phyloP scores from a whole-genome alignment of 2,329 filamentous ascomycete species.

The Coleophoma cylindrospora region DNA sequence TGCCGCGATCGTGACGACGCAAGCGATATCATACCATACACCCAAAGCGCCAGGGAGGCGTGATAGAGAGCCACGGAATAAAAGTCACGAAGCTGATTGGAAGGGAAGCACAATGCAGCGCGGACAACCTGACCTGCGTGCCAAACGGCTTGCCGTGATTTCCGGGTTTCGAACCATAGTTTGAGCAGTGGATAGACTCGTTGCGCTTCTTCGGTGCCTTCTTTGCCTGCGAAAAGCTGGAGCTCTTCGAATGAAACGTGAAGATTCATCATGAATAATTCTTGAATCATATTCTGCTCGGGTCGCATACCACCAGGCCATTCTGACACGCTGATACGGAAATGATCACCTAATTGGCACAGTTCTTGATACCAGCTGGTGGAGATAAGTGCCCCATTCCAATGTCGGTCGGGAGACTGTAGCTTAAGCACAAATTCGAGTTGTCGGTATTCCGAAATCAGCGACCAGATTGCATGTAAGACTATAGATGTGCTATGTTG shows the following conservation, averaged over 20 bases:
- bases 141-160: conserved; percentile 58
- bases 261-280: conserved; percentile 56
- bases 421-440: conserved; percentile 32
- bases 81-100: conserved; percentile 52
- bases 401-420: conserved; percentile 4
- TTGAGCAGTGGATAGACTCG: conserved; percentile 52
- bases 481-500: conserved; percentile 54
- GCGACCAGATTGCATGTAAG: conserved; percentile 59
- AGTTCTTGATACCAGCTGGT: conserved; percentile 58
- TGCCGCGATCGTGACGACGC: not conserved
- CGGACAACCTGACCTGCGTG: conserved; percentile 64
- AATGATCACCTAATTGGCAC: conserved; percentile 33
- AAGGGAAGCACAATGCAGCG: conserved; percentile 34
- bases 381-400: conserved; percentile 38
- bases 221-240: conserved; percentile 63
- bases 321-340: conserved; percentile 2
- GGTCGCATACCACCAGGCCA: not conserved
- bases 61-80: conserved; percentile 66
- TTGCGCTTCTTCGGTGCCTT: conserved; percentile 61
- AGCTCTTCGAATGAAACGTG: conserved; percentile 61
- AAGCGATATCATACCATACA: conserved; percentile 51
- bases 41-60: conserved; percentile 63
- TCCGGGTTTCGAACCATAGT: conserved; percentile 50
- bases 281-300: conserved; percentile 1
- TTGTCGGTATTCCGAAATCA: conserved; percentile 63